Evolutionary conservation across 1,284 basidiomycete genomes (phyloP).

Genomic region (Ustilago nuda): DNA sequence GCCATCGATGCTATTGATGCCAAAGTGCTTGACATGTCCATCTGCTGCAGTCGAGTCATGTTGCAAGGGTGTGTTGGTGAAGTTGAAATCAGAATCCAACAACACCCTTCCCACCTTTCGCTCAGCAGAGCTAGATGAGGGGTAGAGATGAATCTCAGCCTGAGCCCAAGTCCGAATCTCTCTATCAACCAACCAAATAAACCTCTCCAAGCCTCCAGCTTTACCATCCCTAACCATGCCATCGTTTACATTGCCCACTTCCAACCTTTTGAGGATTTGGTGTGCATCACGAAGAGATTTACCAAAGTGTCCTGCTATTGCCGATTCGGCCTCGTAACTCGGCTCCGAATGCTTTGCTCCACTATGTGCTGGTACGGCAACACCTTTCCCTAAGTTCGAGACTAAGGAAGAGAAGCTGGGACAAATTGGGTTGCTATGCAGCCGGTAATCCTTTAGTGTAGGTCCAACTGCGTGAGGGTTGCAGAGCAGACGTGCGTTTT

Average conservation of each 20-base stretch:
- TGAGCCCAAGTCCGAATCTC: constrained; percentile 48
- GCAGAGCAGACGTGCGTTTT: constrained; percentile 52
- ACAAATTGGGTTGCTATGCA: constrained; percentile 49
- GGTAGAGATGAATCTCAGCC: constrained; percentile 39
- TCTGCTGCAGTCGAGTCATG: too few relatives aligned
- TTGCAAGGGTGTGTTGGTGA: constrained; percentile 8
- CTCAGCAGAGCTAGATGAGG: background rate
- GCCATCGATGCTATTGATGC: too few relatives aligned
- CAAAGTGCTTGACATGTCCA: too few relatives aligned
- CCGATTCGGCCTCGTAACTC: constrained; percentile 25
- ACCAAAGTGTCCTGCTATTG: constrained; percentile 55
- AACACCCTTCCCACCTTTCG: constrained; percentile 19
- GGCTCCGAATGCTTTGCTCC: constrained; percentile 23
- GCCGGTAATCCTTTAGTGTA: constrained; percentile 44
- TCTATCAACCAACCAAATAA: constrained; percentile 46
- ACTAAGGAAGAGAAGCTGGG: constrained; percentile 43
- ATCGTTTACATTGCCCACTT: constrained; percentile 29
- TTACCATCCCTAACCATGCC: constrained; percentile 17
- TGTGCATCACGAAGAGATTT: constrained; percentile 56
- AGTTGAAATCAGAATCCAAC: constrained; percentile 22
- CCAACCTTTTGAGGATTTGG: constrained; percentile 39
- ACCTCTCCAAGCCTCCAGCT: constrained; percentile 43
- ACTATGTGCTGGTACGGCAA: constrained; percentile 19
- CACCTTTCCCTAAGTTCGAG: constrained; percentile 1
- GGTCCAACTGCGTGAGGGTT: constrained; percentile 58